A percentile compares a stretch with the other conserved stretches of the same genome.
phyloP scores from a whole-genome alignment of 179 eudicot species.

The Beta corolliflora region DNA sequence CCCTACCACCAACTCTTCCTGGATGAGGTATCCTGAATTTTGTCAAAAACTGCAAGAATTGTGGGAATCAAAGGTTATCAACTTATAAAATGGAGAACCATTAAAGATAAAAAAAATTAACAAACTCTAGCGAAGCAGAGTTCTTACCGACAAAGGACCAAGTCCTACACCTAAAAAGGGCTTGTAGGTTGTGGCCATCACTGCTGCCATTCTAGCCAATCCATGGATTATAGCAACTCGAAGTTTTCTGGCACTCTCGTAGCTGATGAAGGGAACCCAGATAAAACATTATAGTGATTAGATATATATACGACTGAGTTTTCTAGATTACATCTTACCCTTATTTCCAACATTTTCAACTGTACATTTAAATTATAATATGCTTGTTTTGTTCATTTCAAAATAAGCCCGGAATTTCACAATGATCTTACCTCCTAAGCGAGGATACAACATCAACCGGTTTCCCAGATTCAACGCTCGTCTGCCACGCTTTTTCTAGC shows the following conservation, averaged over 20 bases:
- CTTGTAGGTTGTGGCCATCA: slow-evolving; percentile 96
- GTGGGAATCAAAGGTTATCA: neutral
- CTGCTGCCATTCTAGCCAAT: slow-evolving; percentile 93
- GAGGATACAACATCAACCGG: slow-evolving; percentile 67
- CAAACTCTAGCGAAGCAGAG: neutral
- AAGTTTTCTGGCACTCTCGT: slow-evolving; percentile 72
- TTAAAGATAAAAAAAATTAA: neutral
- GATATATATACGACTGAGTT: neutral
- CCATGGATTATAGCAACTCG: slow-evolving; percentile 87
- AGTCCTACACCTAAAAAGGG: slow-evolving; percentile 97
- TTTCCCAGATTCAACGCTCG: slow-evolving; percentile 49
- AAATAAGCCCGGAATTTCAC: neutral
- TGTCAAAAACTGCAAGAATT: slow-evolving; percentile 67
- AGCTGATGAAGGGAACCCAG: slow-evolving; percentile 39
- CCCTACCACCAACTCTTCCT: slow-evolving; percentile 89
- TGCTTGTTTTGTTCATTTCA: neutral
- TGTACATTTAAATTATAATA: neutral
- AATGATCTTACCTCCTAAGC: slow-evolving; percentile 55
- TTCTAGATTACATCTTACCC: no score
- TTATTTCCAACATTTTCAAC: neutral
- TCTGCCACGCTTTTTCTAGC: slow-evolving; percentile 65
- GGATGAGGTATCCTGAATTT: slow-evolving; percentile 91
- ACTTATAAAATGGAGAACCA: neutral
- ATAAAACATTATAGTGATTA: neutral
- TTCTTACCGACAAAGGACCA: slow-evolving; percentile 92